Conservation (phyloP, 176 grass and related monocot genomes). For the Aegilops tauschii region DNA sequence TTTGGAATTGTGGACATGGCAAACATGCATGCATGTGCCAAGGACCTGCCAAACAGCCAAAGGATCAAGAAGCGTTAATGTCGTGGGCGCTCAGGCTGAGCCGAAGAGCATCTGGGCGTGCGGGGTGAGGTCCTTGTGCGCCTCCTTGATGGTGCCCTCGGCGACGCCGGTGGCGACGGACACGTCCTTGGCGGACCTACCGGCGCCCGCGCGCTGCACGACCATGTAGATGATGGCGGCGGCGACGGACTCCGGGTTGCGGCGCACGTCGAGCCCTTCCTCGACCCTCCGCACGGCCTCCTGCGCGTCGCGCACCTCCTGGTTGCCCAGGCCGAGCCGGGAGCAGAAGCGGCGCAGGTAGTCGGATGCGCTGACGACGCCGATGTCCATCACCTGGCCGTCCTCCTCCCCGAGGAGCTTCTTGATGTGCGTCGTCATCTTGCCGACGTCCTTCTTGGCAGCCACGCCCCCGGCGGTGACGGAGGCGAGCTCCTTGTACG, state of each 20-base stretch:
- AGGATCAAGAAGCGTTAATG: neutral
- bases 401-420: conserved; percentile 34
- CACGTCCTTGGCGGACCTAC: conserved; percentile 32
- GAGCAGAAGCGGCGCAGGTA: conserved; percentile 34
- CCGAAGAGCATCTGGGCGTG: conserved; percentile 33
- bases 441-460: conserved; percentile 32
- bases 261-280: conserved; percentile 22
- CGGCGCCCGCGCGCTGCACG: conserved; percentile 5
- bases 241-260: conserved; percentile 41
- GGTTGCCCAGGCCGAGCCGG: conserved; percentile 29
- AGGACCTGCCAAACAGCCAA: neutral
- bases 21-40: neutral
- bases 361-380: conserved; percentile 24
- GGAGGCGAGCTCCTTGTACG: conserved; percentile 42
- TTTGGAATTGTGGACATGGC: neutral
- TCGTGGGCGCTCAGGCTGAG: neutral
- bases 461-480: neutral
- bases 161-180: conserved; percentile 42
- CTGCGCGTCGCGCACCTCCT: conserved; percentile 29
- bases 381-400: conserved; percentile 1
- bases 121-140: conserved; percentile 32
- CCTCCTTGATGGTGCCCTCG: conserved; percentile 43
- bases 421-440: conserved; percentile 27
- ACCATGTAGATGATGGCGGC: conserved; percentile 45
- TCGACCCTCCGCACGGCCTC: conserved; percentile 15